Percentiles rank a stretch among this genome's conserved stretches.
Evolutionary conservation across 495 filamentous ascomycete species (phyloP).

Genomic region (Pseudomonodictys pantanalensis): DNA sequence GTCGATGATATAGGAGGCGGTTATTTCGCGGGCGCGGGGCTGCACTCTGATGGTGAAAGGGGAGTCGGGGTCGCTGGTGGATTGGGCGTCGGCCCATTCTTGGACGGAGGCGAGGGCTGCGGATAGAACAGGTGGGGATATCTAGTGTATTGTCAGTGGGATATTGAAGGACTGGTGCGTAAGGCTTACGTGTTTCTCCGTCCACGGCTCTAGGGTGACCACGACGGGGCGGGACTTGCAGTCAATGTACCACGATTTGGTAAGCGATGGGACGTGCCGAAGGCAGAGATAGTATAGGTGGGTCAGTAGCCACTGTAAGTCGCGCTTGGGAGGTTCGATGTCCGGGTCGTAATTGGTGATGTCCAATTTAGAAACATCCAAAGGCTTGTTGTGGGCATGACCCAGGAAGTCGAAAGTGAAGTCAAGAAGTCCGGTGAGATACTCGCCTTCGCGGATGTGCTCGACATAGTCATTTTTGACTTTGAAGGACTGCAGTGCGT

Average conservation of each 20-base stretch:
- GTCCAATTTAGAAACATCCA: conserved; percentile 65
- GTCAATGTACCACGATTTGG: conserved; percentile 84
- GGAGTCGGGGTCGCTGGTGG: conserved; percentile 63
- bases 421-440: conserved; percentile 64
- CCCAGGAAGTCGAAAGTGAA: conserved; percentile 82
- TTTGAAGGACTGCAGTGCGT: conserved; percentile 58
- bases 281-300: conserved; percentile 84
- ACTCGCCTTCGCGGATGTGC: conserved; percentile 69
- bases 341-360: conserved; percentile 69
- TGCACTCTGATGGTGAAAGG: conserved; percentile 70
- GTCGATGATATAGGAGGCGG: conserved; percentile 79
- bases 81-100: conserved; percentile 59
- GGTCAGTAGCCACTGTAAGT: conserved; percentile 76
- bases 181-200: conserved; percentile 60
- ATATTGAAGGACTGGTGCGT: not conserved
- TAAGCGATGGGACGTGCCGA: conserved; percentile 68
- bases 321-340: conserved; percentile 52
- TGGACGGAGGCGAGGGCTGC: conserved; percentile 67
- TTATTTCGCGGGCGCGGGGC: conserved; percentile 66
- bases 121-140: conserved; percentile 76
- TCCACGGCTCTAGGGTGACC: conserved; percentile 73
- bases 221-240: conserved; percentile 70
- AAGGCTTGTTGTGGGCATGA: conserved; percentile 61
- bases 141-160: conserved; percentile 34
- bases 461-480: conserved; percentile 75